Conservation (phyloP, 2,329 filamentous ascomycete species). For the Zymoseptoria pseudotritici region DNA sequence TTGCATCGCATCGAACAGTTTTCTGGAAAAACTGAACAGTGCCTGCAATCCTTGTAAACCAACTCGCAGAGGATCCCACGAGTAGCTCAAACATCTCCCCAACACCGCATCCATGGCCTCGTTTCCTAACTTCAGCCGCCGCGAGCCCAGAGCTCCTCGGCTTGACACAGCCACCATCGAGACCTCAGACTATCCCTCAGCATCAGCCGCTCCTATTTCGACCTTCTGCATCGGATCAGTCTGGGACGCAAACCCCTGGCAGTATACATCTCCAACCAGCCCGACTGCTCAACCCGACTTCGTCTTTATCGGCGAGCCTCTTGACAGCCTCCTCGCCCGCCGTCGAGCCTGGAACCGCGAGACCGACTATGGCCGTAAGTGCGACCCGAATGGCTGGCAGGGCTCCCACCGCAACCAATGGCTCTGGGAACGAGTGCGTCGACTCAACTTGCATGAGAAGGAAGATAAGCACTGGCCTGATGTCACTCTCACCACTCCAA, state of each 20-base stretch:
- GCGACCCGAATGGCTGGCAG: slow-evolving; percentile 1
- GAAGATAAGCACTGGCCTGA: background rate
- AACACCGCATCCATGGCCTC: background rate
- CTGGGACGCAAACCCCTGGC: background rate
- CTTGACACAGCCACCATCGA: background rate
- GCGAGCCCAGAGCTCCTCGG: background rate
- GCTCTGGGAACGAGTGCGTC: background rate
- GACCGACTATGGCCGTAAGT: background rate
- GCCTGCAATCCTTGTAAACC: background rate
- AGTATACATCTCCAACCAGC: background rate
- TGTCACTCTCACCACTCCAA: background rate
- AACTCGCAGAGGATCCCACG: background rate
- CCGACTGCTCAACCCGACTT: background rate
- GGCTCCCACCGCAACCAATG: background rate
- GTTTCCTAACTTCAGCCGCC: background rate
- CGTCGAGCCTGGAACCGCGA: background rate
- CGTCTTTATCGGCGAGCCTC: background rate
- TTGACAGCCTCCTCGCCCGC: background rate
- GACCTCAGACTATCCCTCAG: background rate
- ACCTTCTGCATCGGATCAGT: background rate
- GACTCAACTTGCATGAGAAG: background rate
- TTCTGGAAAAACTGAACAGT: background rate
- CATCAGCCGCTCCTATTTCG: background rate
- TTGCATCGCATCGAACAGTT: background rate
- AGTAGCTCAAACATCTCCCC: background rate